Conservation (phyloP, 257 asterid genomes). For the Solanum lycopersicoides region DNA sequence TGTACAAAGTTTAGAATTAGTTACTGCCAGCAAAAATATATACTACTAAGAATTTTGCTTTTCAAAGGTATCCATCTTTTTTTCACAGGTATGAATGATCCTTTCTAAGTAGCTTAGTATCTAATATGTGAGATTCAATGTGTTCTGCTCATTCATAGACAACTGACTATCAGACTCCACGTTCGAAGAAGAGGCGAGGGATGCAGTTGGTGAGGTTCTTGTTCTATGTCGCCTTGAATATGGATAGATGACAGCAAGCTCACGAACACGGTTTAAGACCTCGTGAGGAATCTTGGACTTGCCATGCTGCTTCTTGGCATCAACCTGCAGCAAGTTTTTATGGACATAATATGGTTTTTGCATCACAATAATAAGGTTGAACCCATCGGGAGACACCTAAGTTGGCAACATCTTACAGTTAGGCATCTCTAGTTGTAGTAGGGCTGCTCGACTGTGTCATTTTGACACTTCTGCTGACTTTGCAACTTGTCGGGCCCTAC, state of each 20-base stretch:
- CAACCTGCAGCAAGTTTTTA: background rate
- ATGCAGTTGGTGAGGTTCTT: background rate
- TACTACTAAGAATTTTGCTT: background rate
- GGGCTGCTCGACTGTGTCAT: background rate
- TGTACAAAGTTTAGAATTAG: background rate
- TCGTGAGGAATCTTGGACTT: background rate
- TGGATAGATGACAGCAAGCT: slow-evolving; percentile 3
- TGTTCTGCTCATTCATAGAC: background rate
- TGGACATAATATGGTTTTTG: background rate
- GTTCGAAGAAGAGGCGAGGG: background rate
- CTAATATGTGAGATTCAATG: background rate
- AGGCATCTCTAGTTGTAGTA: background rate
- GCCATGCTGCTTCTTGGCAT: background rate
- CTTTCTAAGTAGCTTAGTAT: background rate
- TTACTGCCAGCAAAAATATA: background rate
- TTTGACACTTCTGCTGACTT: background rate
- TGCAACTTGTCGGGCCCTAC: background rate
- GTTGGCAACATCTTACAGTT: background rate
- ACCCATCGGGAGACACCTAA: background rate
- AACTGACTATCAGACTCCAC: background rate
- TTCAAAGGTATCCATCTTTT: background rate
- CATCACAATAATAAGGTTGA: background rate
- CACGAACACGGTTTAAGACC: background rate
- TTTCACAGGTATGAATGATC: background rate
- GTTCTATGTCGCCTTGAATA: background rate